phyloP scores from a whole-genome alignment of 768 basidiomycete genomes.

The Trametes villosa region DNA sequence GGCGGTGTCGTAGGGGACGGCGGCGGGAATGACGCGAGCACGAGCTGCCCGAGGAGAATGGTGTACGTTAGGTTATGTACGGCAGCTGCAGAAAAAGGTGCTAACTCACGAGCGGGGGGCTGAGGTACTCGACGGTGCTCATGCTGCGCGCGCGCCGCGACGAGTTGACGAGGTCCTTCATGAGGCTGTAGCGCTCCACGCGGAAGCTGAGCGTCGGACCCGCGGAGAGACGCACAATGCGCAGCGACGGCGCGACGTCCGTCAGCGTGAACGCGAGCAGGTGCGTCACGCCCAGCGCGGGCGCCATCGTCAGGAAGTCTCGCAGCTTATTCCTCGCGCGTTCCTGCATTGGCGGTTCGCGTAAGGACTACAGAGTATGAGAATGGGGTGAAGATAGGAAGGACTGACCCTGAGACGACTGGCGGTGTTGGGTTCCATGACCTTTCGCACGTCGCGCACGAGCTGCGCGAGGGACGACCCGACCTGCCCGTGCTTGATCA shows the following conservation, averaged over 20 bases:
- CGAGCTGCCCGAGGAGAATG: conserved; percentile 63
- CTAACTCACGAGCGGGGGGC: conserved; percentile 80
- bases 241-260: conserved; percentile 80
- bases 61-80: neutral
- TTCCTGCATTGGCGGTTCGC: conserved; percentile 61
- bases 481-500: conserved; percentile 95
- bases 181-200: conserved; percentile 89
- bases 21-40: conserved; percentile 85
- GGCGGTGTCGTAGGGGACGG: conserved; percentile 75
- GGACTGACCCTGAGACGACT: conserved; percentile 78
- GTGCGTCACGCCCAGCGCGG: conserved; percentile 89
- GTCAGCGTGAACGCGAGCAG: conserved; percentile 91
- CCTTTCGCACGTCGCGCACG: conserved; percentile 90
- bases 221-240: conserved; percentile 83
- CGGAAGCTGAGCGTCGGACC: conserved; percentile 96
- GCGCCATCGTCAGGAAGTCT: conserved; percentile 92
- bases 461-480: conserved; percentile 86
- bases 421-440: conserved; percentile 99
- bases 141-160: conserved; percentile 72
- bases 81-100: neutral
- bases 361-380: neutral
- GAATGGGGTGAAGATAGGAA: neutral
- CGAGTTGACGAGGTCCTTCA: conserved; percentile 77
- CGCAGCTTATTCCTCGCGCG: conserved; percentile 87
- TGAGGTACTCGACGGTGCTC: conserved; percentile 83